phyloP scores from a whole-genome alignment of 139 green algal genomes.

The Chlorella sp. region DNA sequence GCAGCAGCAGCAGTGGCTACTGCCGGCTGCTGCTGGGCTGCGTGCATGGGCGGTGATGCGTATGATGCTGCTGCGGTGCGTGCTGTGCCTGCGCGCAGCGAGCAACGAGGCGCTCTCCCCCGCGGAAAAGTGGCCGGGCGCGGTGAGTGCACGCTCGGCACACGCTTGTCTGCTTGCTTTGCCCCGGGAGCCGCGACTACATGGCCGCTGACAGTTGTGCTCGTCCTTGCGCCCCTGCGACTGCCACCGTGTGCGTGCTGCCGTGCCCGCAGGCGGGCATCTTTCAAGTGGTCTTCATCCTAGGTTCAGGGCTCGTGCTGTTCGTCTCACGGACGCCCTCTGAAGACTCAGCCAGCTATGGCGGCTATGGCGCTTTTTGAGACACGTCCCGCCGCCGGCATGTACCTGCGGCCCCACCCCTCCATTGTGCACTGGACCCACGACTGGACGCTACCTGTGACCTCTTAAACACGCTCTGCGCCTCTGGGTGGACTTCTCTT shows the following conservation, averaged over 20 bases:
- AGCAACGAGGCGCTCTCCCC: slow-evolving; percentile 18
- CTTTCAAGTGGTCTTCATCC: slow-evolving; percentile 54
- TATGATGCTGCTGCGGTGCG: too few relatives aligned
- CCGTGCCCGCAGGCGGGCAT: slow-evolving; percentile 29
- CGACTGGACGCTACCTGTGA: too few relatives aligned
- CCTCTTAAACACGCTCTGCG: too few relatives aligned
- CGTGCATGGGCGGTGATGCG: too few relatives aligned
- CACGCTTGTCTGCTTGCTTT: not conserved
- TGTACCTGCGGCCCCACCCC: too few relatives aligned
- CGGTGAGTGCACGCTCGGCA: slow-evolving; percentile 9
- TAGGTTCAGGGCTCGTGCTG: slow-evolving; percentile 64
- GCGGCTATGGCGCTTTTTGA: slow-evolving; percentile 2
- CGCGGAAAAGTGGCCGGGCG: slow-evolving; percentile 36
- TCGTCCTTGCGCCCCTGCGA: not conserved
- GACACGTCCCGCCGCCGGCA: too few relatives aligned
- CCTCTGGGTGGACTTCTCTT: too few relatives aligned
- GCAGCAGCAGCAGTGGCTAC: too few relatives aligned
- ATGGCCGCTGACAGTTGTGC: not conserved
- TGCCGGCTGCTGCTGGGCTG: too few relatives aligned
- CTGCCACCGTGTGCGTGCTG: not conserved
- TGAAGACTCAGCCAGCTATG: slow-evolving; percentile 7
- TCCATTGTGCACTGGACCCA: too few relatives aligned
- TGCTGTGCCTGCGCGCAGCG: slow-evolving; percentile 22
- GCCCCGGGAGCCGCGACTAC: not conserved
- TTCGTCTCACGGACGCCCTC: slow-evolving; percentile 59